Base-by-base conservation (phyloP, 2,329 filamentous ascomycete species). In the Dactylonectria estremocensis region DNA sequence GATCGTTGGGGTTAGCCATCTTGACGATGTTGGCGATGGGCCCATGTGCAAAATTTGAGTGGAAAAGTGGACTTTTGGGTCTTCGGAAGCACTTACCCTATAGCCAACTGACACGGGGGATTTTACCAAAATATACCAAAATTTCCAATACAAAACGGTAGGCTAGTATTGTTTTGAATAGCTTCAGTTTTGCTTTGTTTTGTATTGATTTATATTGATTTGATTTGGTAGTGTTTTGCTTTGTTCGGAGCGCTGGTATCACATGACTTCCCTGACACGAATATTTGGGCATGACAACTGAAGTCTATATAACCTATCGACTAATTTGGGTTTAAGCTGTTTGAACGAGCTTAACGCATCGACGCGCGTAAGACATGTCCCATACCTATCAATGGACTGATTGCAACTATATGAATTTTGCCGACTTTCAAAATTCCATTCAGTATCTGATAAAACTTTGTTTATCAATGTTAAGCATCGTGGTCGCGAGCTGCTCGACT, bases 151-250 rank as follows among this genome's bases (percentile, higher is more conserved):
- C 53, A 56, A 56, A 56, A 56, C 54, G 37, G 54, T 28, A 57
- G 54, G 37, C 54, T 45, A 57, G 54, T 57, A 57, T 57, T 57
- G 20, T 57, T 57, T 57, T 45, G 54, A 57, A 45, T 57, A 57
- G 33, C 35, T 45, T 57, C 22, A 14, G 45, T 57, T 40, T 57
- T 57, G 33, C 33, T 57, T 57, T 57, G 37, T 57, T 57, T 57
- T 57, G 37, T 45, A 57, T 57, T 57, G 54, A 45, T 57, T 57
- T 57, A 57, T 57, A 57, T 57, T 57, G 54, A 45, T 45, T 57
- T 57, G 37, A 57, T 45, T 57, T 57, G 54, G 54, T 57, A 57
- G 33, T 43, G 20, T 57, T 57, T 57, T 57, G 33, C 16, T 45
- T 57, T 57, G 10, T 57, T 57, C 54, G 54, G 54, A 57, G 54